Conservation (phyloP, 257 asterid species). For the Agastache rugosa region DNA sequence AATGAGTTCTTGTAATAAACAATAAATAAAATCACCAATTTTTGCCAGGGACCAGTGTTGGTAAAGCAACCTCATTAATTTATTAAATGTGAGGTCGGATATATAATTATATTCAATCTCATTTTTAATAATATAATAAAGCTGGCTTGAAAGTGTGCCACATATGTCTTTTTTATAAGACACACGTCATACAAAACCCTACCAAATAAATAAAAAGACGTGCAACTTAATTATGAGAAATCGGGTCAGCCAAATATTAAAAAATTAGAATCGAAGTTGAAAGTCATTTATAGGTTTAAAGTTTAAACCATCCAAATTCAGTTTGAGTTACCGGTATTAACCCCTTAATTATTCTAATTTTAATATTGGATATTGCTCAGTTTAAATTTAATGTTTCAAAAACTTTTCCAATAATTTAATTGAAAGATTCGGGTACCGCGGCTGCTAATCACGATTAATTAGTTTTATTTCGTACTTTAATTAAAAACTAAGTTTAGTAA, state of each 20-base stretch:
- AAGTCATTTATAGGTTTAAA: background rate
- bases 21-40: background rate
- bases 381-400: background rate
- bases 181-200: background rate
- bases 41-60: background rate
- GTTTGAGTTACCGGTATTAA: background rate
- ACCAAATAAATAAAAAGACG: slow-evolving; percentile 2
- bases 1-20: background rate
- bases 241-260: background rate
- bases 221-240: background rate
- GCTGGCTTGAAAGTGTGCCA: background rate
- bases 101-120: background rate
- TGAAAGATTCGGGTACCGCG: too few species aligned
- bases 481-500: too few species aligned
- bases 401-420: background rate
- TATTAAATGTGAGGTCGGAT: slow-evolving; percentile 7
- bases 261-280: background rate
- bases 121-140: background rate
- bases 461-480: too few species aligned
- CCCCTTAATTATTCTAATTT: background rate
- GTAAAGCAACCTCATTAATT: background rate
- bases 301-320: background rate
- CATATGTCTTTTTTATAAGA: background rate
- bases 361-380: background rate
- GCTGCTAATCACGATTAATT: too few species aligned